Conservation (phyloP, 1,284 basidiomycete genomes). For the Tilletia horrida region DNA sequence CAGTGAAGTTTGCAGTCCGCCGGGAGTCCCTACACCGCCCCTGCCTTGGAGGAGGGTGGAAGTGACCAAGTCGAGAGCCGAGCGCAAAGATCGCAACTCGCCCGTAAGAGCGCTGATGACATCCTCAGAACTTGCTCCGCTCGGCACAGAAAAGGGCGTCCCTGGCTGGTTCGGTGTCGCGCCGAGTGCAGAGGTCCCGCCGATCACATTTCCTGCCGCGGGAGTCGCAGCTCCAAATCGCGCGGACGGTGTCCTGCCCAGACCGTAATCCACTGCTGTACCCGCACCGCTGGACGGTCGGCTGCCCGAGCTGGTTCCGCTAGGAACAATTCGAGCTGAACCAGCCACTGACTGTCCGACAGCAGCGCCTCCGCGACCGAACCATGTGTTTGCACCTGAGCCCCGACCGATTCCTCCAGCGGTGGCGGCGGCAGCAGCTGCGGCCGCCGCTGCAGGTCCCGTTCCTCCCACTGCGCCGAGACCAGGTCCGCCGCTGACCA, state of each 20-base stretch:
- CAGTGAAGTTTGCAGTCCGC: no score
- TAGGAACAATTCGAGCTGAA: background rate
- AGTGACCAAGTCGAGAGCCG: constrained; percentile 6
- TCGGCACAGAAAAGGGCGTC: no score
- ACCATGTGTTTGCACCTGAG: background rate
- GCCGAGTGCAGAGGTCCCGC: background rate
- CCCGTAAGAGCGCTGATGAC: constrained; percentile 8
- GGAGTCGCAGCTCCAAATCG: constrained; percentile 9
- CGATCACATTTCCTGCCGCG: background rate
- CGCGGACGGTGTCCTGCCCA: background rate
- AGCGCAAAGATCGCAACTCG: constrained; percentile 10
- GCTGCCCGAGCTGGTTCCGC: background rate
- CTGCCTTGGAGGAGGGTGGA: background rate
- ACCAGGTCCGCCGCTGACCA: constrained; percentile 1
- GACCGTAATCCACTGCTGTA: constrained; percentile 12
- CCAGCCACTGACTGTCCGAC: background rate
- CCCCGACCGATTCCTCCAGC: background rate
- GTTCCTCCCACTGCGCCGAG: background rate
- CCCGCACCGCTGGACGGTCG: constrained; percentile 4
- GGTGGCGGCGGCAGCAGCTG: background rate
- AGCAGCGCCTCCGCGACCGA: background rate
- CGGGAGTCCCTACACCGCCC: no score
- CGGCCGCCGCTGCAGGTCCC: background rate
- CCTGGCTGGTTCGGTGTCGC: background rate
- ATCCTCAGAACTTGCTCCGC: background rate